Evolutionary conservation across 345 rosid genomes (phyloP), one percentile per base, ranked within the genome.

Genomic region (Aquilaria yunnanensis): DNA sequence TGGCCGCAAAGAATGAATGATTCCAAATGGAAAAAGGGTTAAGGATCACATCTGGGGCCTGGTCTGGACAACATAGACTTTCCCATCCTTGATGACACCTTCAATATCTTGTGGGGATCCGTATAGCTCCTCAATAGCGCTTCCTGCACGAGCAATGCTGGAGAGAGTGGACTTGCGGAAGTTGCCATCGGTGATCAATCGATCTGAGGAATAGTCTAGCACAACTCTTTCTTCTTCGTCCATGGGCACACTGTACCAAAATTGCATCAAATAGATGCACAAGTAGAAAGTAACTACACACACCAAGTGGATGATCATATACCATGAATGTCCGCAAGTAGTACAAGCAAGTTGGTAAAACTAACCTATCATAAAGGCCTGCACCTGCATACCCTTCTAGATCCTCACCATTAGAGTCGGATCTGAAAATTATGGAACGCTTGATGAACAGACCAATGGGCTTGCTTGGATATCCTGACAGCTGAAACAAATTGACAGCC

Each of bases 381-480:
- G 99, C 99, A 73, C 99, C 99, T 48, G 99, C 99, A 79, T 94
- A 94, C 47, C 99, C 99, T 80, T 90, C 97, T 0, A 94, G 84
- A 77, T 94, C 99, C 80, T 94, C 99, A 58, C 99, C 99, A 14
- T 94, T 94, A 16, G 99, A 94, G 75, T 94, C 99, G 9, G 99
- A 94, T 51, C 99, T 80, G 72, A 90, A 88, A 67, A 94, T 94
- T 65, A 94, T 83, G 23, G 99, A 94, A n/a, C 78, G 87, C 74
- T 89, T 90, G 56, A 94, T 90, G 72, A 90, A 88, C 62, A 94
- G 90, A 57, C 97, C 97, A 56, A 85, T 82, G 8, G 97, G 85
- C 77, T 94, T 94, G 88, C 99, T 94, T 16, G 99, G 99, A 76
- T 90, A 94, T 67, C 97, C 97, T 77, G 82, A 66, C 64, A 94